Evolutionary conservation across 1,284 basidiomycete species (phyloP).

Genomic region (Sanghuangporus baumii): DNA sequence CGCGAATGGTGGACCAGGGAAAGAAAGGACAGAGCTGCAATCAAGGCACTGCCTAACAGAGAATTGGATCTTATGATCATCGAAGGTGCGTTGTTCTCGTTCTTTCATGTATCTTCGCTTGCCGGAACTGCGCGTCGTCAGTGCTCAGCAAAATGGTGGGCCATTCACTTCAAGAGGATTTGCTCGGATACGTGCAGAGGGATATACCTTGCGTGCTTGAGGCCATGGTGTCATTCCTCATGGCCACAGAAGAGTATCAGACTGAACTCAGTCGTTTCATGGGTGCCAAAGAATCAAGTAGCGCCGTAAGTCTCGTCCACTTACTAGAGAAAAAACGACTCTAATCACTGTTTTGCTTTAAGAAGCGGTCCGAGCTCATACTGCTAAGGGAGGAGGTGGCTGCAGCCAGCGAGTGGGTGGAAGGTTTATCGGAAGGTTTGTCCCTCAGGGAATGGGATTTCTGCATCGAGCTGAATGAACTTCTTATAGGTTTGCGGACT

Average conservation of each 20-base stretch:
- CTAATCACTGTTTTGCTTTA: background rate
- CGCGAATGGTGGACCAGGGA: constrained; percentile 54
- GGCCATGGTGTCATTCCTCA: constrained; percentile 61
- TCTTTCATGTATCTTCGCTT: background rate
- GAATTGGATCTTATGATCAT: constrained; percentile 55
- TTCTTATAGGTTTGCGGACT: constrained; percentile 54
- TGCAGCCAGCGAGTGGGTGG: constrained; percentile 8
- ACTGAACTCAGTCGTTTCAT: constrained; percentile 36
- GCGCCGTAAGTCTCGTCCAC: constrained; percentile 20
- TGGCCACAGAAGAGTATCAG: constrained; percentile 60
- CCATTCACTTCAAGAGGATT: constrained; percentile 72
- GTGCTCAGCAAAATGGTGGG: constrained; percentile 67
- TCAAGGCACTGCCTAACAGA: constrained; percentile 48
- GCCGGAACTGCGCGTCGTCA: constrained; percentile 27
- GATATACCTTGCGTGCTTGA: constrained; percentile 80
- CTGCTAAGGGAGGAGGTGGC: background rate
- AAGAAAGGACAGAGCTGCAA: constrained; percentile 44
- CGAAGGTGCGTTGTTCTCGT: constrained; percentile 38
- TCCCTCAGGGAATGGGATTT: background rate
- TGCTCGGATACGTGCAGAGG: constrained; percentile 76
- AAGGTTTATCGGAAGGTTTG: constrained; percentile 10
- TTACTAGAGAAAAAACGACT: constrained; percentile 23
- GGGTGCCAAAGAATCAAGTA: constrained; percentile 33
- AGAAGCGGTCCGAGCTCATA: background rate
- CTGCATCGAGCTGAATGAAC: background rate